phyloP scores from a whole-genome alignment of 805 yeast species.

The Sporopachydermia quercuum region DNA sequence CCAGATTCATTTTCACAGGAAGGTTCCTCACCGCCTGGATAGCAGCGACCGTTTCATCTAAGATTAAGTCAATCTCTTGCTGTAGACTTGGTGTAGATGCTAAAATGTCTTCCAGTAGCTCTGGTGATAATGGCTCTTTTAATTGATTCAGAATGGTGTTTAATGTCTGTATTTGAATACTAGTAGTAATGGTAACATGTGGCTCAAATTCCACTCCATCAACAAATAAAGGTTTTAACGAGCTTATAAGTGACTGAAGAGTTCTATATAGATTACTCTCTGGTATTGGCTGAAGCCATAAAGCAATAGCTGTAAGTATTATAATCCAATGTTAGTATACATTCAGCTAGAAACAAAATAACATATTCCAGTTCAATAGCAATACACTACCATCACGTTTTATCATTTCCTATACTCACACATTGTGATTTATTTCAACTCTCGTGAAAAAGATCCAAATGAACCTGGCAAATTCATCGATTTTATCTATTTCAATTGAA shows the following conservation, averaged over 20 bases:
- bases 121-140: neutral
- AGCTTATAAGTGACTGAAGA: conserved; percentile 42
- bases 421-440: too few relatives aligned
- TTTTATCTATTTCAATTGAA: too few relatives aligned
- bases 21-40: conserved; percentile 24
- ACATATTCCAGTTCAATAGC: too few relatives aligned
- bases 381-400: too few relatives aligned
- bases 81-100: conserved; percentile 11
- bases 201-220: conserved; percentile 60
- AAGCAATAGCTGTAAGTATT: conserved; percentile 40
- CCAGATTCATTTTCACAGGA: conserved; percentile 26
- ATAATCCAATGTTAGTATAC: too few relatives aligned
- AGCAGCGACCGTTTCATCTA: conserved; percentile 47
- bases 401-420: too few relatives aligned
- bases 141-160: neutral
- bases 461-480: too few relatives aligned
- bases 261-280: conserved; percentile 40
- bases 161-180: conserved; percentile 30
- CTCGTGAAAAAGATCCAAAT: too few relatives aligned
- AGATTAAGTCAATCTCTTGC: conserved; percentile 42
- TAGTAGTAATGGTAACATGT: conserved; percentile 63
- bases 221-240: conserved; percentile 56
- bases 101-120: neutral
- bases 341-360: too few relatives aligned
- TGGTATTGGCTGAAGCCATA: conserved; percentile 63